Base-by-base conservation (phyloP, 2,329 filamentous ascomycete genomes). In the Aspergillus hiratsukae region DNA sequence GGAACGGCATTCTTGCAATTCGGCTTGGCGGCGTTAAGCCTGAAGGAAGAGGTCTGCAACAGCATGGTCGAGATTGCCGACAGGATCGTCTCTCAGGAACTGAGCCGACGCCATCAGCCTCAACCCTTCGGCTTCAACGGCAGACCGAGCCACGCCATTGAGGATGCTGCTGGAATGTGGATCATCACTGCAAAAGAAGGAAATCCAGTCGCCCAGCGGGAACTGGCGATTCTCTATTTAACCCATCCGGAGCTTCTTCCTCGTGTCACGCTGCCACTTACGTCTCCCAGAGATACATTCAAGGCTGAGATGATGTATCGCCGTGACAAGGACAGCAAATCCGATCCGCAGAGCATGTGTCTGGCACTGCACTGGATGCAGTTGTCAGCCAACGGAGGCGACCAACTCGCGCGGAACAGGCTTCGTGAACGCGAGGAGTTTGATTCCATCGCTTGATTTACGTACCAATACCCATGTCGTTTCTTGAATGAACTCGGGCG, bases 331-430 rank as follows among this genome's bases (percentile, higher is more conserved):
- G 84, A 88, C 65, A 79, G 81, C 17, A 81, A 90, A 63, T 91
- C 87, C 58, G 91, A 97, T 71, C 90, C 90, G 1, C 88, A 88
- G 53, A 86, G 91, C 45, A 94, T 97, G 89, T 97, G 92, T 67
- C 85, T 96, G 56, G 93, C 93, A 9, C 87, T 95, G 74, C 93
- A 97, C 78, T 97, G 93, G 92, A 97, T 97, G 91, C 90, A 93
- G 76, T 81, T 90, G 62, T 91, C 90, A 40, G 89, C 90, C 65
- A 83, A 83, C 54, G 91, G 91, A n/a, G 91, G 91, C 1, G 93
- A 97, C 71, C 84, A 88, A 68, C 78, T 96, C 64, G 93, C 93
- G 21, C 87, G 85, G 69, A 88, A 87, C 71, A 92, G 93, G 75
- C 77, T 97, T 72, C 83, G 87, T 61, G 90, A 95, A 75, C 75